These are phyloP conservation scores for Mycena amicta DNA, from an alignment of 768 basidiomycete genomes.

Conservation along the genomic window DNA sequence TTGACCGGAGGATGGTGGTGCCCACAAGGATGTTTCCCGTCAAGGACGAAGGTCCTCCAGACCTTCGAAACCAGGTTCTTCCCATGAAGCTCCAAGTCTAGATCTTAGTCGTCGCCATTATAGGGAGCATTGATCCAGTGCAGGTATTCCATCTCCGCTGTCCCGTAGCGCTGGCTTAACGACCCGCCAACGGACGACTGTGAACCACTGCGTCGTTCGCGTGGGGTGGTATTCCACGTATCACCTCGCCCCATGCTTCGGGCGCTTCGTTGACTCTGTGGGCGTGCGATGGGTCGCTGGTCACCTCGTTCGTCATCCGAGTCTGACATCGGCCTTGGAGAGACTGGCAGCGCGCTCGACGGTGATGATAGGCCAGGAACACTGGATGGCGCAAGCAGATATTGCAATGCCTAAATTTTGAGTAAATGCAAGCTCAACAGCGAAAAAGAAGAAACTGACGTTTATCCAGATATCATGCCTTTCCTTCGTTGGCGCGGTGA, in stretches of 20 bases:
- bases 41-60: slow-evolving; percentile 94
- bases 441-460: slow-evolving; percentile 53
- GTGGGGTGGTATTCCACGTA: slow-evolving; percentile 75
- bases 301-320: slow-evolving; percentile 46
- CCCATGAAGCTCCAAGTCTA: slow-evolving; percentile 87
- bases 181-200: slow-evolving; percentile 76
- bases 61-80: slow-evolving; percentile 85
- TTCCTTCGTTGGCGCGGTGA: slow-evolving; percentile 95
- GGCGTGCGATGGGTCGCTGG: slow-evolving; percentile 50
- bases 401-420: slow-evolving; percentile 76
- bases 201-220: slow-evolving; percentile 76
- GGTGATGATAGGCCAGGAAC: slow-evolving; percentile 41
- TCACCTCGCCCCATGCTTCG: slow-evolving; percentile 62
- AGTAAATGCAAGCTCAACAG: slow-evolving; percentile 10
- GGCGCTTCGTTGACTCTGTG: slow-evolving; percentile 73
- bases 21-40: slow-evolving; percentile 89
- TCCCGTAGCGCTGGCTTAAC: slow-evolving; percentile 83
- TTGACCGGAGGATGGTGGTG: slow-evolving; percentile 34
- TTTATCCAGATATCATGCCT: slow-evolving; percentile 97
- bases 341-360: slow-evolving; percentile 36
- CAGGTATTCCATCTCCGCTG: slow-evolving; percentile 89
- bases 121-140: slow-evolving; percentile 63
- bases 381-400: slow-evolving; percentile 78
- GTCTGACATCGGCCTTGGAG: slow-evolving; percentile 54
- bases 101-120: slow-evolving; percentile 59